Base-by-base conservation (phyloP, 2,329 filamentous ascomycete species). In the Fusarium sp. region DNA sequence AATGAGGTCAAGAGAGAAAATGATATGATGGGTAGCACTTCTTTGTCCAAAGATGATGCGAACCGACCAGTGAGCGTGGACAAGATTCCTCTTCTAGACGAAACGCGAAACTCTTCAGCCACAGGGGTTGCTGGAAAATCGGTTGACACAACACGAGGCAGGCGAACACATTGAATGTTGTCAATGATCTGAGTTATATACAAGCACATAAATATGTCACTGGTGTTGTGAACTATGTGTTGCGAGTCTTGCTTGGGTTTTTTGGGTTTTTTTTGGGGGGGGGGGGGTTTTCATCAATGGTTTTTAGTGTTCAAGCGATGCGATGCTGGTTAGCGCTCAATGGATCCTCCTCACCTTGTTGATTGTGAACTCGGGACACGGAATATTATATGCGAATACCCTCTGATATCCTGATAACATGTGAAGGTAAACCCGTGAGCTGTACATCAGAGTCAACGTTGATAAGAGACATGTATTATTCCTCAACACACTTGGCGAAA, bases 41-140 rank as follows among this genome's bases (percentile, higher is more conserved):
- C 56, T 36, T 47, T 67, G 20, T 63, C 70, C 3, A 69, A 65
- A 45, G 62, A 68, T 11, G 66, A 53, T 9, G 68, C 63, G n/a
- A 62, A 64, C 25, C 72, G 72, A 27, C 69, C 63, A 14, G 70
- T 72, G 11, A 77, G 74, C 45, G 74, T 90, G 3, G 87, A 89
- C 62, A 79, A 81, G 18, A 89, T 90, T 45, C 87, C 88, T 4
- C 75, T 89, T 29, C 77, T 90, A 17, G 84, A 86, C 17, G 83
- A 87, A 52, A 73, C 74, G 40, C 71, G 70, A 13, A 70, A 67
- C 9, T 72, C 73, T 4, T 73, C 67, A 15, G 75, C 80, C 8
- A 84, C 81, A 3, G 80, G 82, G 4, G 69, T 83, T 35, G 84
- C 87, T 52, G 76, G 75, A 2, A 77, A 79, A 2, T 79, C 79